A percentile compares a stretch with the other conserved stretches of the same genome.
Evolutionary conservation across 2,329 filamentous ascomycete genomes (phyloP).

Genomic region (Ceratocystis huliohia): DNA sequence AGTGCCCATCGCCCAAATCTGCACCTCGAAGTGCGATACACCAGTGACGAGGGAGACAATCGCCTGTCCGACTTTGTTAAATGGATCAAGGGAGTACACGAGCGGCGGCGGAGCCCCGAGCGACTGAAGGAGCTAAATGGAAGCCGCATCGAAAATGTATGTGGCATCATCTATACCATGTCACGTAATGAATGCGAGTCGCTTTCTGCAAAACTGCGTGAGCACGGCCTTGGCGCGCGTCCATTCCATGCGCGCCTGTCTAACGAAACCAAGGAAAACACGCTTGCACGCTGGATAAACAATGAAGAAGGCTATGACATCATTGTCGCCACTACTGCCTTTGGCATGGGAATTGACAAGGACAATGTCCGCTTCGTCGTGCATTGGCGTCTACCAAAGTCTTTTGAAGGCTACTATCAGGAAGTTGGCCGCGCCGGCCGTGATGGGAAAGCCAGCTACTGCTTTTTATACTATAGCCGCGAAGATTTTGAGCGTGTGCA

Average conservation of each 20-base stretch:
- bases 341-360: constrained; percentile 97
- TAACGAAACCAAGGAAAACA: constrained; percentile 56
- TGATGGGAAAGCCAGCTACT: constrained; percentile 75
- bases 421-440: constrained; percentile 85
- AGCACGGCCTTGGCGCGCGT: constrained; percentile 59
- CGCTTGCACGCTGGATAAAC: constrained; percentile 57
- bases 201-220: constrained; percentile 51
- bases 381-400: constrained; percentile 88
- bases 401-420: constrained; percentile 92
- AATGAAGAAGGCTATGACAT: constrained; percentile 71
- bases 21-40: constrained; percentile 81
- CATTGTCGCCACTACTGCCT: constrained; percentile 89
- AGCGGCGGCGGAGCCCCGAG: constrained; percentile 48
- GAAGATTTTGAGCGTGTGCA: constrained; percentile 70
- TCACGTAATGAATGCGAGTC: constrained; percentile 62
- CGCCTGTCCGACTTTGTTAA: constrained; percentile 59
- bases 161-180: constrained; percentile 70
- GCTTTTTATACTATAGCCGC: constrained; percentile 80
- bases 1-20: constrained; percentile 74
- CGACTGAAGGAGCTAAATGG: constrained; percentile 47
- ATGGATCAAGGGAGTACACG: constrained; percentile 65
- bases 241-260: constrained; percentile 60
- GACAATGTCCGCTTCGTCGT: constrained; percentile 87
- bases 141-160: constrained; percentile 50
- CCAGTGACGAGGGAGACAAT: constrained; percentile 58